phyloP scores from a whole-genome alignment of 1,284 basidiomycete species.

The Marasmius oreades region DNA sequence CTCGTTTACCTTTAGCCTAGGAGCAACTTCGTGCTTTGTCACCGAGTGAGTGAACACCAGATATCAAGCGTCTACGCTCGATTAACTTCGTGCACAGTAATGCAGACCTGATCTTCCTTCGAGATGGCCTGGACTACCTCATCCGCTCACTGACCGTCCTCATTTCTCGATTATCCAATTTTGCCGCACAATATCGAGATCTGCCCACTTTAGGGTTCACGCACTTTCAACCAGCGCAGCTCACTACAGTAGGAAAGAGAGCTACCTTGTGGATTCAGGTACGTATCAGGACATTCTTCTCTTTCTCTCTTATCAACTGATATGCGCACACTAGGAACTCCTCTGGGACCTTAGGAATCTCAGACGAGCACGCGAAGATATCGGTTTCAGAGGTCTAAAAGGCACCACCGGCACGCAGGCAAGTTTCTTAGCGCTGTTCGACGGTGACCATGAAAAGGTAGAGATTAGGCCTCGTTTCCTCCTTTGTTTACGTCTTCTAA shows the following conservation, averaged over 20 bases:
- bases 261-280: slow-evolving; percentile 96
- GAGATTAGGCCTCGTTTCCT: background rate
- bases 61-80: background rate
- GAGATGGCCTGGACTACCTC: slow-evolving; percentile 82
- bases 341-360: slow-evolving; percentile 97
- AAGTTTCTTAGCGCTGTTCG: slow-evolving; percentile 92
- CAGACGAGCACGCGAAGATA: slow-evolving; percentile 85
- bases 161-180: slow-evolving; percentile 83
- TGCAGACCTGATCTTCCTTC: slow-evolving; percentile 96
- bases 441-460: slow-evolving; percentile 92
- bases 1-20: slow-evolving; percentile 53
- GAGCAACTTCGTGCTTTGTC: slow-evolving; percentile 98
- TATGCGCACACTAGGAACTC: slow-evolving; percentile 73
- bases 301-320: slow-evolving; percentile 1
- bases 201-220: slow-evolving; percentile 95
- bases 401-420: slow-evolving; percentile 99
- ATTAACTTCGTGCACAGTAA: slow-evolving; percentile 52
- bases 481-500: background rate
- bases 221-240: slow-evolving; percentile 98
- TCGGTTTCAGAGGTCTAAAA: slow-evolving; percentile 98
- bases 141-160: slow-evolving; percentile 86
- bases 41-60: slow-evolving; percentile 69
- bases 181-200: slow-evolving; percentile 70
- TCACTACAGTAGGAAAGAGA: slow-evolving; percentile 99
- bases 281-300: slow-evolving; percentile 11